A percentile compares a stretch with the other conserved stretches of the same genome.
Evolutionary conservation across 768 basidiomycete genomes (phyloP).

Genomic region (Rhodotorula taiwanensis): DNA sequence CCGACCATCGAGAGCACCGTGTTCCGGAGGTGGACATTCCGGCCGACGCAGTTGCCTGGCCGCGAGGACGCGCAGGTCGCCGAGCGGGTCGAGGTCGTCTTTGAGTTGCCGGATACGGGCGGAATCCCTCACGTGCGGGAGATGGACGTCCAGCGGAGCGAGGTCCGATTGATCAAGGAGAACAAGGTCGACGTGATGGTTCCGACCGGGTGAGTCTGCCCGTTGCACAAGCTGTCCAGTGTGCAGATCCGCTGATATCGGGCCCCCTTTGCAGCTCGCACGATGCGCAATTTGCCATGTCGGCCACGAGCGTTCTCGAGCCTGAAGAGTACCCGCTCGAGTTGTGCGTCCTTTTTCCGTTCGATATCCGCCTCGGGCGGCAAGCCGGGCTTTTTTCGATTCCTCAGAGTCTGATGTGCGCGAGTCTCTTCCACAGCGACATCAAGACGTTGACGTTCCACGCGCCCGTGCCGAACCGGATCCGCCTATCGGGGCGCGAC

Average conservation of each 20-base stretch:
- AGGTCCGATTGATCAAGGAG: conserved; percentile 1
- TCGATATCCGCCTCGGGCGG: too few relatives aligned
- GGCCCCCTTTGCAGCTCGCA: not conserved
- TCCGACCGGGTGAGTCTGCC: conserved; percentile 16
- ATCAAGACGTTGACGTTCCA: not conserved
- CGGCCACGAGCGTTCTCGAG: not conserved
- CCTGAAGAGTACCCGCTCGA: not conserved
- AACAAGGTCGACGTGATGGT: conserved; percentile 12
- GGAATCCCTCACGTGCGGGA: not conserved
- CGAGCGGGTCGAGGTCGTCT: not conserved
- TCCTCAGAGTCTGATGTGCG: not conserved
- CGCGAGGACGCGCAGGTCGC: not conserved
- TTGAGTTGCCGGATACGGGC: not conserved
- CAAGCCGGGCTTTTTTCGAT: not conserved
- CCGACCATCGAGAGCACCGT: conserved; percentile 4
- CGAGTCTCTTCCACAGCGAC: not conserved
- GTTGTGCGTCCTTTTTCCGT: not conserved
- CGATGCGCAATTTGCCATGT: conserved; percentile 8
- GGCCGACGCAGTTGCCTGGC: not conserved
- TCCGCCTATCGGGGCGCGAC: not conserved
- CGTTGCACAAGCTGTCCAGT: not conserved
- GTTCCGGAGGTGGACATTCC: conserved; percentile 16
- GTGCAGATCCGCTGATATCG: not conserved
- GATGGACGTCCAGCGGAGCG: not conserved
- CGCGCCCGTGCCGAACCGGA: not conserved